Base-by-base conservation (phyloP, 1,139 yeast genomes). In the Geotrichum carabidarum region DNA sequence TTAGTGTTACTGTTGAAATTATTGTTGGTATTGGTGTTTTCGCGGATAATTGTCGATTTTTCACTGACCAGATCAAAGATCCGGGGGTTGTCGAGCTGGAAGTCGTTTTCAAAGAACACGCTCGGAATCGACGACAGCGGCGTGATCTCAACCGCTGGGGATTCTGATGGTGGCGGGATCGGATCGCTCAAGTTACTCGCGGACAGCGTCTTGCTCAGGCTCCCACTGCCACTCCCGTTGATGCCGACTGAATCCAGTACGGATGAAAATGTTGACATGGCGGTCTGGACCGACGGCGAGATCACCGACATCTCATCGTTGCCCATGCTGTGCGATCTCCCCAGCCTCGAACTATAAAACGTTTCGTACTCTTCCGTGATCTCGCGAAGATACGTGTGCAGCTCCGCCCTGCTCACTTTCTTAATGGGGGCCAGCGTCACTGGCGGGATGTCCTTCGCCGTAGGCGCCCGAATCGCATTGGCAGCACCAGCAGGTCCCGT, bases 41-140 rank as follows among this genome's bases (percentile, higher is more conserved):
- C 56, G 27, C 54, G 57, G 14, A 59, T 55, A 30, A 80, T 71
- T 12, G 75, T 72, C 3, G 79, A 68, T 50, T 78, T 76, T 53
- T 81, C 87, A 37, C 86, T 78, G 1, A 91, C 95, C 56, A 80
- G 75, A 58, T 82, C 82, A 69, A 93, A 93, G 0, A 84, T 78
- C 56, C 96, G 76, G 3, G 97, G 97, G 66, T 94, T 90, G 65
- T 93, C 97, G 42, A 93, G 75, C 60, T 89, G 78, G 70, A 93
- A 93, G 51, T 83, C 79, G 5, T 79, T 74, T 41, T 79, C 81
- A 58, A 84, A 81, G 64, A 81, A 94, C 1, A 88, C 81, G 4
- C 72, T 70, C 0, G 99, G 98, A 2, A 93, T 80, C 1, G 75
- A 64, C 1, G 72, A 64, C 32, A 71, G 55, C 8, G 73, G 66